Percentiles rank a stretch among this genome's conserved stretches.
These are phyloP conservation scores for Fusarium sp. DNA, from an alignment of 2,329 filamentous ascomycete genomes.

Conservation along the genomic window DNA sequence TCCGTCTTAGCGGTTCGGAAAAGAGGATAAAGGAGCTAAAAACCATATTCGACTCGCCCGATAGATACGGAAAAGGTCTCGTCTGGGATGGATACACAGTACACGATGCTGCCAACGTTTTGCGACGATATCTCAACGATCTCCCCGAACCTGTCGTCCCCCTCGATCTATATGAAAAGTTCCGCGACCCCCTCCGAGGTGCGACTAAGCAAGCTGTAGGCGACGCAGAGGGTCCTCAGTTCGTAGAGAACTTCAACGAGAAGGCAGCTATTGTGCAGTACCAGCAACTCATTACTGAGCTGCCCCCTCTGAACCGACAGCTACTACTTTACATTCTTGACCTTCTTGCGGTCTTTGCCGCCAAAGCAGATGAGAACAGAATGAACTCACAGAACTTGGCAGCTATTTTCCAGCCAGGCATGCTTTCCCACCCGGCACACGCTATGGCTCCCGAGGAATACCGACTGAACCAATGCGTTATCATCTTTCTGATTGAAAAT, in stretches of 20 bases:
- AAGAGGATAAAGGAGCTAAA: constrained; percentile 98
- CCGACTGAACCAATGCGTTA: constrained; percentile 91
- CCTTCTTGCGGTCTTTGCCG: constrained; percentile 93
- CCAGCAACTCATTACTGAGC: constrained; percentile 89
- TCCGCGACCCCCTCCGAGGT: constrained; percentile 82
- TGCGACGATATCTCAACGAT: constrained; percentile 94
- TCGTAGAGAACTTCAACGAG: constrained; percentile 72
- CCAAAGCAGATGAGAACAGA: constrained; percentile 94
- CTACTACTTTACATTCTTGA: constrained; percentile 95
- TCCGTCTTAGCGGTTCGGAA: constrained; percentile 93
- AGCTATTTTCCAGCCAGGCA: constrained; percentile 96
- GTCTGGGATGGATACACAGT: constrained; percentile 98
- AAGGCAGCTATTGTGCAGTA: constrained; percentile 82
- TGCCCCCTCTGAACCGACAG: constrained; percentile 93
- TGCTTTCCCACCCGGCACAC: constrained; percentile 92
- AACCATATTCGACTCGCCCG: constrained; percentile 90
- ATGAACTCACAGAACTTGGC: constrained; percentile 96
- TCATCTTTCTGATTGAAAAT: constrained; percentile 98
- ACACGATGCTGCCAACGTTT: constrained; percentile 96
- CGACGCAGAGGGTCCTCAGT: constrained; percentile 75
- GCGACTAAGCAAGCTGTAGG: constrained; percentile 78
- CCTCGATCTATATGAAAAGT: constrained; percentile 89
- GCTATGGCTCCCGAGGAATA: constrained; percentile 97
- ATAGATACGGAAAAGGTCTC: constrained; percentile 94
- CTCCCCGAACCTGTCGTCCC: constrained; percentile 97